Conservation (phyloP, 352 stramenopile species). For the Globisporangium perplexum region DNA sequence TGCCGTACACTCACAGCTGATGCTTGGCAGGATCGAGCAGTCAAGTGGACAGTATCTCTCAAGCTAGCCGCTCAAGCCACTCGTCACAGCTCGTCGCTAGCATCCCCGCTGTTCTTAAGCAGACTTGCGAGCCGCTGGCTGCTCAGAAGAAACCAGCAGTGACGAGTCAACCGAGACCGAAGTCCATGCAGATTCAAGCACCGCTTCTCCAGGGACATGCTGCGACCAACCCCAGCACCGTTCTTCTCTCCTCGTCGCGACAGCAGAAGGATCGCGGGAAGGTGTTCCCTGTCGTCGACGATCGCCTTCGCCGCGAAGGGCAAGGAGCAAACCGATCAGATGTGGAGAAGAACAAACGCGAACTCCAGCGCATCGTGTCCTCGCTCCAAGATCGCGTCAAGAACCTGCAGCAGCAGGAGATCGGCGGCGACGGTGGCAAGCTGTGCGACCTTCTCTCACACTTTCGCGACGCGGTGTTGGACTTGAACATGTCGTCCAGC, state of each 20-base stretch:
- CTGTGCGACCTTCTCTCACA: conserved; percentile 6
- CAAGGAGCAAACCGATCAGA: neutral
- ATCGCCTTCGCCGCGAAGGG: neutral
- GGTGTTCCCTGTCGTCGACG: neutral
- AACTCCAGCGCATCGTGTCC: conserved; percentile 2
- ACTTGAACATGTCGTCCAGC: conserved; percentile 11
- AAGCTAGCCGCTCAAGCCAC: neutral
- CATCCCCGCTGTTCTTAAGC: neutral
- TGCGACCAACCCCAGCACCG: neutral
- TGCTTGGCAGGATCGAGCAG: neutral
- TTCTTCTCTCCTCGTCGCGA: neutral
- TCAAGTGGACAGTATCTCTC: neutral
- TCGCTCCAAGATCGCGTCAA: conserved; percentile 8
- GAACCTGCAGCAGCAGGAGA: conserved; percentile 7
- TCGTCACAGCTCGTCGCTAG: neutral
- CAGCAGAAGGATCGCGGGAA: neutral
- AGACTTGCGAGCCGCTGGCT: neutral
- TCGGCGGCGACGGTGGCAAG: neutral
- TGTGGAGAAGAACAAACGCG: neutral
- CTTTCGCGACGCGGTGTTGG: conserved; percentile 26
- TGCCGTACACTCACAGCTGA: neutral
- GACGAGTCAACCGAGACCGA: neutral
- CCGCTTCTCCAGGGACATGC: neutral
- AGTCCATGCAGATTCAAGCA: neutral
- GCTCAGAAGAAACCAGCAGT: neutral